phyloP scores from a whole-genome alignment of 345 rosid species.

The Ceriops decandra region DNA sequence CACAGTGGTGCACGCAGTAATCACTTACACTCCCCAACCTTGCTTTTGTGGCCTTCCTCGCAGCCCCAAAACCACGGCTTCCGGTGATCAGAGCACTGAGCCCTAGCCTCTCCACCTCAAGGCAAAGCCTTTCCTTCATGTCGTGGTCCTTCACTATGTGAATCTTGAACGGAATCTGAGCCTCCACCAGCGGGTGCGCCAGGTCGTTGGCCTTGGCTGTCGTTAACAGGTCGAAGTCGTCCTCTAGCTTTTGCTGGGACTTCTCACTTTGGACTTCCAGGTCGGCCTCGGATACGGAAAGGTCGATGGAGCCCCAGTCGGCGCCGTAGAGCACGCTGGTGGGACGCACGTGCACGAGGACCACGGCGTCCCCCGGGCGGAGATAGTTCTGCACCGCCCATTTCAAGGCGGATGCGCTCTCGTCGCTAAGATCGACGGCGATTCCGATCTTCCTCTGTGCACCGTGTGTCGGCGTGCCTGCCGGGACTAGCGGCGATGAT shows the following conservation, averaged over 20 bases:
- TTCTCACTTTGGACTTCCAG: slow-evolving; percentile 29
- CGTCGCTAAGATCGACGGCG: slow-evolving; percentile 87
- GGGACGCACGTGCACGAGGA: slow-evolving; percentile 72
- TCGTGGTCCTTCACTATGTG: slow-evolving; percentile 85
- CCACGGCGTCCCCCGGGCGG: slow-evolving; percentile 73
- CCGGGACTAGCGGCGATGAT: slow-evolving; percentile 59
- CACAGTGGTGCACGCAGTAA: slow-evolving; percentile 82
- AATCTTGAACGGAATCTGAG: slow-evolving; percentile 62
- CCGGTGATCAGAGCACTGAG: slow-evolving; percentile 68
- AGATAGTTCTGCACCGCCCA: slow-evolving; percentile 91
- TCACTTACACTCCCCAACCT: slow-evolving; percentile 83
- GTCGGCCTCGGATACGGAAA: slow-evolving; percentile 20
- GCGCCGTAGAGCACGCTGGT: slow-evolving; percentile 82
- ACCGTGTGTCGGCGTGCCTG: slow-evolving; percentile 40
- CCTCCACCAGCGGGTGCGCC: slow-evolving; percentile 66
- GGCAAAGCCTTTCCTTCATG: slow-evolving; percentile 83
- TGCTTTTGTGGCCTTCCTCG: slow-evolving; percentile 41
- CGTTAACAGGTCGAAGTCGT: slow-evolving; percentile 72
- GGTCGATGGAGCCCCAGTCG: slow-evolving; percentile 77
- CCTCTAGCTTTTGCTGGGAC: slow-evolving; percentile 59
- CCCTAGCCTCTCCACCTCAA: slow-evolving; percentile 83
- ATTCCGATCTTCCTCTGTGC: slow-evolving; percentile 71
- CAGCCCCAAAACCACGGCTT: slow-evolving; percentile 78
- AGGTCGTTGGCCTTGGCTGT: slow-evolving; percentile 56
- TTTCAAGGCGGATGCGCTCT: slow-evolving; percentile 72